A percentile compares a stretch with the other conserved stretches of the same genome.
Conservation (phyloP, 768 basidiomycete species). For the Leccinellum albellum region DNA sequence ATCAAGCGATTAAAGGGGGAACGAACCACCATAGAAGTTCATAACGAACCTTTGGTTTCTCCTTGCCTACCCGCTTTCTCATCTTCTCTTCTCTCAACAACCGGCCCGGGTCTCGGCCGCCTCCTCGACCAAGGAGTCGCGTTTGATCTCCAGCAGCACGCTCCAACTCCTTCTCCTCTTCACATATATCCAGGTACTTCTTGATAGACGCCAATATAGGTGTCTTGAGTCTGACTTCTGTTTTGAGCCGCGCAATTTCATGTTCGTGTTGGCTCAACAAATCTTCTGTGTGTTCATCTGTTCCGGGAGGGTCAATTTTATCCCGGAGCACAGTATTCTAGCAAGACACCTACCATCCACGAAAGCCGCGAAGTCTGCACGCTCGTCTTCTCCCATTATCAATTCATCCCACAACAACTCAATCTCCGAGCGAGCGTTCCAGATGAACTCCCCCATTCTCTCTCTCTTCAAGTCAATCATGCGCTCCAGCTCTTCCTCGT, state of each 20-base stretch:
- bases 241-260: constrained; percentile 76
- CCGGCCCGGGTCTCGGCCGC: constrained; percentile 73
- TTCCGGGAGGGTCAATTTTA: neutral
- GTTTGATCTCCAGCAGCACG: constrained; percentile 77
- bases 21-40: neutral
- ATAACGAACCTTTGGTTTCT: constrained; percentile 78
- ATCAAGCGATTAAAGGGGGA: constrained; percentile 33
- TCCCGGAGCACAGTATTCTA: neutral
- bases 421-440: constrained; percentile 79
- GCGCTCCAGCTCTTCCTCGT: constrained; percentile 85
- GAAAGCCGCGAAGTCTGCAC: constrained; percentile 76
- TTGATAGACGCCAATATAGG: constrained; percentile 70
- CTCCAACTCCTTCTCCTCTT: constrained; percentile 85
- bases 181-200: constrained; percentile 89
- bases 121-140: constrained; percentile 74
- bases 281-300: constrained; percentile 89
- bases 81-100: constrained; percentile 94
- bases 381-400: constrained; percentile 80
- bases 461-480: constrained; percentile 88
- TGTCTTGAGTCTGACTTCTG: constrained; percentile 76
- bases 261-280: constrained; percentile 79
- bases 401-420: constrained; percentile 79
- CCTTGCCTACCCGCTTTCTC: constrained; percentile 87
- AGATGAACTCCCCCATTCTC: constrained; percentile 81
- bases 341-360: constrained; percentile 60